Base-by-base conservation (phyloP, 2,329 filamentous ascomycete genomes). In the Apiospora saccharicola region DNA sequence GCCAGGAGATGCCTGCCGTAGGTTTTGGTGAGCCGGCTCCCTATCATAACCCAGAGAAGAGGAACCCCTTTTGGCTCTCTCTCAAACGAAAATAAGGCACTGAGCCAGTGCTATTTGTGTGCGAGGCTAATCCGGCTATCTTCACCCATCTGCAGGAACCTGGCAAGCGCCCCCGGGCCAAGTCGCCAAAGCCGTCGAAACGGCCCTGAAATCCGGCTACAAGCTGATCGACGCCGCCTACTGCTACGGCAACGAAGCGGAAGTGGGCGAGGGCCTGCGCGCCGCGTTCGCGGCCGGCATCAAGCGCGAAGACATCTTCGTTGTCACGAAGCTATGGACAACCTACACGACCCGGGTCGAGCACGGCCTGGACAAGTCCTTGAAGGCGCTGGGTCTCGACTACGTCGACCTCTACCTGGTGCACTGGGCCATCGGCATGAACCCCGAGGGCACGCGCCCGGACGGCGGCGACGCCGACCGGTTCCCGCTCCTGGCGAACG, bases 321-420 rank as follows among this genome's bases (percentile, higher is more conserved):
- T 97, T 73, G 93, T 94, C 71, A 94, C 91, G 78, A 97, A 97
- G 87, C 88, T 95, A 49, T 97, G 94, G 93, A 92, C 91, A 79
- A 94, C 93, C 69, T 95, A 93, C 85, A 91, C 92, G 82, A 90
- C 89, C 43, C 87, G 91, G 8, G 90, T 90, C 7, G 91, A 93
- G 82, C 85, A 92, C 77, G 90, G 88, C 47, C 86, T 96, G 47
- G 90, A 94, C 75, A 91, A 92, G 86, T 93, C 91, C 78, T 85
- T 96, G 80, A 89, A 91, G 83, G 87, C 88, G 73, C 85, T 97
- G 47, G 93, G 93, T 1, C 85, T 96, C 68, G 92, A 94, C 75
- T 96, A 97, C 80, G 88, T 97, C 6, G 94, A 97, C 80, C 85
- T 97, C 72, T 94, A 90, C 80, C 87, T 97, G 49, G 89, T 97